A percentile compares a stretch with the other conserved stretches of the same genome.
Evolutionary conservation across 225 moss, liverwort and hornwort species (phyloP).

Genomic region (Marchantia paleacea): DNA sequence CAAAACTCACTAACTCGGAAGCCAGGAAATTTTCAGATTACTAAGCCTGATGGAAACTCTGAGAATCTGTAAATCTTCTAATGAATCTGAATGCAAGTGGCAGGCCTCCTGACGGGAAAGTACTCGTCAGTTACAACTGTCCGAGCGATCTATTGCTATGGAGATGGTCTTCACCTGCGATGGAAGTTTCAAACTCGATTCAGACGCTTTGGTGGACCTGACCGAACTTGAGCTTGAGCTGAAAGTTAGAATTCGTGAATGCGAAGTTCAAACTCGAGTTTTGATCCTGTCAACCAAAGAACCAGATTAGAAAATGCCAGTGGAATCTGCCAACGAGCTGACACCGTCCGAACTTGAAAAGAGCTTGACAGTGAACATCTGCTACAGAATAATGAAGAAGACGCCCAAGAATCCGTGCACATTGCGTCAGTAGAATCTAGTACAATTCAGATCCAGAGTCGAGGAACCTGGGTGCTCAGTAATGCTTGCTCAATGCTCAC

Average conservation of each 20-base stretch:
- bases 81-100: too few species aligned
- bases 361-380: background rate
- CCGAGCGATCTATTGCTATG: background rate
- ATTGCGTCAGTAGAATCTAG: background rate
- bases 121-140: too few species aligned
- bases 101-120: too few species aligned
- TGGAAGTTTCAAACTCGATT: background rate
- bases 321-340: background rate
- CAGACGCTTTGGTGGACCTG: conserved; percentile 15
- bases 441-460: too few species aligned
- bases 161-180: background rate
- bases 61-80: too few species aligned
- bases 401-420: too few species aligned
- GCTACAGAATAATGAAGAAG: too few species aligned
- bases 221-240: conserved; percentile 6
- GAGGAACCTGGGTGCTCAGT: too few species aligned
- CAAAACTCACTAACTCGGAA: too few species aligned
- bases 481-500: background rate
- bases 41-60: too few species aligned
- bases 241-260: background rate
- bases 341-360: background rate
- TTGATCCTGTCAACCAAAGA: background rate
- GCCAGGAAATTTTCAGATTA: too few species aligned
- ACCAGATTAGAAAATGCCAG: background rate
- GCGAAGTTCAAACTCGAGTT: conserved; percentile 1